These are phyloP conservation scores for Penicillium flavigenum DNA, from an alignment of 495 filamentous ascomycete species.

Conservation along the genomic window DNA sequence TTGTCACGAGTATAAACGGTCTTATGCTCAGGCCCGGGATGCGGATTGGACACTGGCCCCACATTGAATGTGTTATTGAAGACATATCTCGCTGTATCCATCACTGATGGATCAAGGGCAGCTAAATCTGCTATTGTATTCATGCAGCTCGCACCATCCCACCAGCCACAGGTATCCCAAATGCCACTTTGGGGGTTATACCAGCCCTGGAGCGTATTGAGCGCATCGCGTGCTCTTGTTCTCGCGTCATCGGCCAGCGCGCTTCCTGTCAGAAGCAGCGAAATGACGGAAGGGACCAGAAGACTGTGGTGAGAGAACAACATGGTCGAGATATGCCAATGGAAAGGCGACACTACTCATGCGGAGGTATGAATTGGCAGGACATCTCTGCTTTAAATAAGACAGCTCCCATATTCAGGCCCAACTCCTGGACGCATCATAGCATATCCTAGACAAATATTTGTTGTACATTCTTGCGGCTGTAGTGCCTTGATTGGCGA, in stretches of 20 bases:
- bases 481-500: slow-evolving; percentile 23
- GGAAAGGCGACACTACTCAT: not conserved
- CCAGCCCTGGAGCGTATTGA: slow-evolving; percentile 58
- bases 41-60: slow-evolving; percentile 29
- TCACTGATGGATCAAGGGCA: slow-evolving; percentile 36
- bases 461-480: slow-evolving; percentile 16
- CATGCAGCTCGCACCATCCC: slow-evolving; percentile 72
- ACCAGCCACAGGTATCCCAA: slow-evolving; percentile 70
- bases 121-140: slow-evolving; percentile 64
- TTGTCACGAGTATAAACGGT: slow-evolving; percentile 13
- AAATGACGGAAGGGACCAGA: slow-evolving; percentile 12
- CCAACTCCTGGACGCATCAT: slow-evolving; percentile 16
- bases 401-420: slow-evolving; percentile 6
- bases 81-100: slow-evolving; percentile 34
- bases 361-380: not conserved
- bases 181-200: slow-evolving; percentile 61
- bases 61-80: slow-evolving; percentile 45
- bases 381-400: slow-evolving; percentile 16
- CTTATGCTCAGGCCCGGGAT: slow-evolving; percentile 22
- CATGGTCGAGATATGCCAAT: slow-evolving; percentile 14
- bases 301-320: slow-evolving; percentile 14
- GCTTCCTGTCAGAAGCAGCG: slow-evolving; percentile 9
- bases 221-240: slow-evolving; percentile 45
- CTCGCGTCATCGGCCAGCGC: slow-evolving; percentile 19
- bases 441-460: slow-evolving; percentile 17